These are phyloP conservation scores for Persicaria tinctoria DNA, from an alignment of 148 eudicot genomes.

Conservation along the genomic window DNA sequence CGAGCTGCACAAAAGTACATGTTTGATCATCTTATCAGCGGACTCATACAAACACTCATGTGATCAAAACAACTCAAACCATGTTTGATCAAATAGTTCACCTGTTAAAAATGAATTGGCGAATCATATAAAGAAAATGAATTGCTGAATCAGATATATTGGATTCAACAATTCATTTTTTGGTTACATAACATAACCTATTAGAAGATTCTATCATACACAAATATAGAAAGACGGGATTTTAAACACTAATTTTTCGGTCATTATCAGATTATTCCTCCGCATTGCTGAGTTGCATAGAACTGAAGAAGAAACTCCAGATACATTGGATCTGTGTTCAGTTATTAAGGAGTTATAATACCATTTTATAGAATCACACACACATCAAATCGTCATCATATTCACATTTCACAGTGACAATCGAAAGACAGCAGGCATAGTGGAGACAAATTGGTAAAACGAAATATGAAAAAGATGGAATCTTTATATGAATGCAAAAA, in stretches of 20 bases:
- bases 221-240: background rate
- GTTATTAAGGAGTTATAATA: background rate
- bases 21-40: no score
- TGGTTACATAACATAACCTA: background rate
- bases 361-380: background rate
- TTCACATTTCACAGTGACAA: background rate
- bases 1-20: slow-evolving; percentile 35
- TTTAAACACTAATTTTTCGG: background rate
- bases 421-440: background rate
- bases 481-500: background rate
- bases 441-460: background rate
- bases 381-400: background rate
- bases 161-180: no score
- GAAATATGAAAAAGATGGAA: background rate
- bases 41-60: no score
- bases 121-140: no score
- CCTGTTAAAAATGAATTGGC: no score
- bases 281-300: background rate
- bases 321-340: background rate
- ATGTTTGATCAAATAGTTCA: no score
- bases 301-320: background rate
- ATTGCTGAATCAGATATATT: no score
- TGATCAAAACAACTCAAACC: no score
- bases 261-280: background rate
- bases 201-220: background rate